These are phyloP conservation scores for Trichoderma sp. DNA, from an alignment of 2,329 filamentous ascomycete genomes.

Conservation along the genomic window DNA sequence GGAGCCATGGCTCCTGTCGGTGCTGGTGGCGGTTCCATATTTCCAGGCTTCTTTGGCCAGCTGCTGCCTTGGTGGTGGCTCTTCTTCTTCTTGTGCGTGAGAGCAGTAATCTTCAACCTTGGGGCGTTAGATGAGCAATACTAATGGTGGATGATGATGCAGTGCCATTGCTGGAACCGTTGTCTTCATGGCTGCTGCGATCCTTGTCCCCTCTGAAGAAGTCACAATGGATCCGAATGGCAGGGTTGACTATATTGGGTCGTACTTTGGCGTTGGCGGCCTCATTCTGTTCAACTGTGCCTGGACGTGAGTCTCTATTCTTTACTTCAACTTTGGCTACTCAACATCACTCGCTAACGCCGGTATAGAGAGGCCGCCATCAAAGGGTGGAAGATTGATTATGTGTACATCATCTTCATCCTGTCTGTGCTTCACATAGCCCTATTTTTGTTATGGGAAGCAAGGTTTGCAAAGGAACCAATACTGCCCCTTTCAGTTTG, in stretches of 20 bases:
- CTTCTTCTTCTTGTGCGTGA: slow-evolving; percentile 20
- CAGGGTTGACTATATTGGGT: slow-evolving; percentile 12
- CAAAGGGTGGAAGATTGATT: slow-evolving; percentile 11
- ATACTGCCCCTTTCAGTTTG: slow-evolving; percentile 5
- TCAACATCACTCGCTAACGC: neutral
- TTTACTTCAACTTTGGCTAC: neutral
- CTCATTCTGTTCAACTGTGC: slow-evolving; percentile 18
- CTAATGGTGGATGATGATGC: neutral
- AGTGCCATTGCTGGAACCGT: slow-evolving; percentile 13
- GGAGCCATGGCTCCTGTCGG: slow-evolving; percentile 17
- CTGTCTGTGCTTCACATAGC: slow-evolving; percentile 1
- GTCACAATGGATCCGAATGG: slow-evolving; percentile 16
- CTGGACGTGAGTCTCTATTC: slow-evolving; percentile 4
- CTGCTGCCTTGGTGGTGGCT: slow-evolving; percentile 22
- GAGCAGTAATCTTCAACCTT: neutral
- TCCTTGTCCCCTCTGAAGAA: slow-evolving; percentile 10
- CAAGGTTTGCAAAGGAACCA: neutral
- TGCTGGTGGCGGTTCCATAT: slow-evolving; percentile 4
- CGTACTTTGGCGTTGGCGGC: slow-evolving; percentile 11
- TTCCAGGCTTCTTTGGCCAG: slow-evolving; percentile 18
- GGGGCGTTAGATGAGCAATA: neutral
- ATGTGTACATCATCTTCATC: slow-evolving; percentile 10
- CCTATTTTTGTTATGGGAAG: slow-evolving; percentile 14
- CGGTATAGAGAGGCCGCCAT: neutral
- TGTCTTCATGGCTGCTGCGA: neutral